phyloP scores from a whole-genome alignment of 495 filamentous ascomycete species.

The Penicillium manginii region DNA sequence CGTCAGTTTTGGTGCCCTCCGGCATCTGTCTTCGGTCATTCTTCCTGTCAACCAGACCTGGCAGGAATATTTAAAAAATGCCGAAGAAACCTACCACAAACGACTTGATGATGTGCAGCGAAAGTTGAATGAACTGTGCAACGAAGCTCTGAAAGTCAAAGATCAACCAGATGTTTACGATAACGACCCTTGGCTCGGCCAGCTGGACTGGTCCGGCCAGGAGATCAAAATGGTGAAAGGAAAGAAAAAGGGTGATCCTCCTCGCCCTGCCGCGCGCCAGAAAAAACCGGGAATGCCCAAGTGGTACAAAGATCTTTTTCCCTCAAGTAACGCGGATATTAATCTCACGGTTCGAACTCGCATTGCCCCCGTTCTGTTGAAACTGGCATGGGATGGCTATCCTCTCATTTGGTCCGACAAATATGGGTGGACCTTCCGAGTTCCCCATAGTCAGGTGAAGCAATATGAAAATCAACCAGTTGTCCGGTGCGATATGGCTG shows the following conservation, averaged over 20 bases:
- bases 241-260: conserved; percentile 81
- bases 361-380: conserved; percentile 83
- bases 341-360: conserved; percentile 85
- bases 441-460: conserved; percentile 62
- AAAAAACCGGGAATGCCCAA: conserved; percentile 93
- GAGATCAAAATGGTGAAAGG: conserved; percentile 88
- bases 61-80: conserved; percentile 77
- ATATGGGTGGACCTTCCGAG: conserved; percentile 89
- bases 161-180: conserved; percentile 64
- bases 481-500: conserved; percentile 67
- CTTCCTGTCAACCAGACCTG: conserved; percentile 87
- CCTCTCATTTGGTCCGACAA: conserved; percentile 92
- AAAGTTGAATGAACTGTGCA: conserved; percentile 69
- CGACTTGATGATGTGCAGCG: conserved; percentile 76
- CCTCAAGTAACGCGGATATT: conserved; percentile 63
- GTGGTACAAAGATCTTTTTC: conserved; percentile 94
- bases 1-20: conserved; percentile 91
- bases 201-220: conserved; percentile 95
- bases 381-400: conserved; percentile 84
- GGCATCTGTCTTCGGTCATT: conserved; percentile 90
- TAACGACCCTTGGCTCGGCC: conserved; percentile 85
- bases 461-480: conserved; percentile 73
- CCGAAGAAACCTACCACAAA: conserved; percentile 82
- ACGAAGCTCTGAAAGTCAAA: conserved; percentile 76
- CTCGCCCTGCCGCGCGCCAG: conserved; percentile 76